A percentile compares a stretch with the other conserved stretches of the same genome.
Conservation (phyloP, 192 early-diverging fungal genomes). For the Lunasporangiospora selenospora region DNA sequence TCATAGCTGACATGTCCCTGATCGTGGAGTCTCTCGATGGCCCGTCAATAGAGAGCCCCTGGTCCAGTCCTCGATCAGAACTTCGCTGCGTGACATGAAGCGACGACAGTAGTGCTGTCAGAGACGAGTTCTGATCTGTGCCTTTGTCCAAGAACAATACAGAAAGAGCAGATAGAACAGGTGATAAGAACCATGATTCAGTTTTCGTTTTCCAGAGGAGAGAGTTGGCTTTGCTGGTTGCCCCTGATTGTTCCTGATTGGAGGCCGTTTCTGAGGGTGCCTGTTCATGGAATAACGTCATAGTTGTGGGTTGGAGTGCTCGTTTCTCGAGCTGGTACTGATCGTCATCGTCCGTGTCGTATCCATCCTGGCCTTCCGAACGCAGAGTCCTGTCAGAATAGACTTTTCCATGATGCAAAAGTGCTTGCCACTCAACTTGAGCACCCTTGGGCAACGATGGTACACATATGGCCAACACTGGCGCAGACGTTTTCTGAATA, state of each 20-base stretch:
- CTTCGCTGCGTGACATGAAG: too few species aligned
- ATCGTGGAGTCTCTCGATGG: too few species aligned
- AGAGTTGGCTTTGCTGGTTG: background rate
- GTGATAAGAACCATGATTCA: constrained; percentile 31
- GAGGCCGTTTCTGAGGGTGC: background rate
- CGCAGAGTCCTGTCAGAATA: constrained; percentile 15
- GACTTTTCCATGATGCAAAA: constrained; percentile 49
- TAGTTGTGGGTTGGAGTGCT: constrained; percentile 5
- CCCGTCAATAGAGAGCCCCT: too few species aligned
- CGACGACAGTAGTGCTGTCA: constrained; percentile 7
- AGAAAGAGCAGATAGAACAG: constrained; percentile 20
- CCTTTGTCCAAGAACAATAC: background rate
- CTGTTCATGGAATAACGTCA: constrained; percentile 9
- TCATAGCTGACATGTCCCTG: constrained; percentile 28
- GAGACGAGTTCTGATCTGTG: background rate
- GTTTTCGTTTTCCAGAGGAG: constrained; percentile 19
- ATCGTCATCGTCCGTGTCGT: constrained; percentile 43
- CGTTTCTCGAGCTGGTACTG: constrained; percentile 32
- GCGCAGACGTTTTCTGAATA: constrained; percentile 26
- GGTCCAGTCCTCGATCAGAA: too few species aligned
- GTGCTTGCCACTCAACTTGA: constrained; percentile 72
- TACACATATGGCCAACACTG: constrained; percentile 61
- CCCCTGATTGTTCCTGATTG: too few species aligned
- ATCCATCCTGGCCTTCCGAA: constrained; percentile 15
- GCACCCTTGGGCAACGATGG: constrained; percentile 66